Percentiles rank a stretch among this genome's conserved stretches.
Evolutionary conservation across 805 yeast species (phyloP).

Genomic region (Candida endomychidarum): DNA sequence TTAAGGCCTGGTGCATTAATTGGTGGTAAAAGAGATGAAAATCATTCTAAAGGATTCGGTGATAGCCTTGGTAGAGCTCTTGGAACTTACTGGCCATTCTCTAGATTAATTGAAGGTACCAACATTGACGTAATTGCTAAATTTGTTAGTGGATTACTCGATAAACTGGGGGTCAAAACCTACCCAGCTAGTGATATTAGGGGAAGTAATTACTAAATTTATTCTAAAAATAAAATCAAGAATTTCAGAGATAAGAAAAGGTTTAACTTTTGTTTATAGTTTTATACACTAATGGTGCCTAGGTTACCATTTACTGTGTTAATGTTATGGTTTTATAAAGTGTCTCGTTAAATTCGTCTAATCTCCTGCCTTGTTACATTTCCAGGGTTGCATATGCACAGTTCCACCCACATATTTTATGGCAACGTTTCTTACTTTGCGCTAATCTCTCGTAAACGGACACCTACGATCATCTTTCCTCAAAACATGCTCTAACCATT

Average conservation of each 20-base stretch:
- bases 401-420: too few relatives aligned
- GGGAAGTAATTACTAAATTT: neutral
- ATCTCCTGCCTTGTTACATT: too few relatives aligned
- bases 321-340: too few relatives aligned
- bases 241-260: too few relatives aligned
- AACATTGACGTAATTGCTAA: slow-evolving; percentile 1
- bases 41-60: slow-evolving; percentile 11
- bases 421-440: too few relatives aligned
- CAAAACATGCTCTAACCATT: slow-evolving; percentile 39
- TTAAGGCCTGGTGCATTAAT: slow-evolving; percentile 74
- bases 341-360: too few relatives aligned
- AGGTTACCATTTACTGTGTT: too few relatives aligned
- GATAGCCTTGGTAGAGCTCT: slow-evolving; percentile 1
- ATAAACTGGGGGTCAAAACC: neutral
- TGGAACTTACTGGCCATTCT: slow-evolving; percentile 6
- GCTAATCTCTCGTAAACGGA: neutral
- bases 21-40: slow-evolving; percentile 59
- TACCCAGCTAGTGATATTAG: neutral
- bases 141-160: slow-evolving; percentile 7
- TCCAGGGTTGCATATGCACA: too few relatives aligned
- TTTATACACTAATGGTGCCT: too few relatives aligned
- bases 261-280: too few relatives aligned
- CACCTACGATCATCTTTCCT: slow-evolving; percentile 14
- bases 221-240: too few relatives aligned
- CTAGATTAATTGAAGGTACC: neutral